Conservation (phyloP, 495 filamentous ascomycete genomes). For the Chlorociboria aeruginascens region DNA sequence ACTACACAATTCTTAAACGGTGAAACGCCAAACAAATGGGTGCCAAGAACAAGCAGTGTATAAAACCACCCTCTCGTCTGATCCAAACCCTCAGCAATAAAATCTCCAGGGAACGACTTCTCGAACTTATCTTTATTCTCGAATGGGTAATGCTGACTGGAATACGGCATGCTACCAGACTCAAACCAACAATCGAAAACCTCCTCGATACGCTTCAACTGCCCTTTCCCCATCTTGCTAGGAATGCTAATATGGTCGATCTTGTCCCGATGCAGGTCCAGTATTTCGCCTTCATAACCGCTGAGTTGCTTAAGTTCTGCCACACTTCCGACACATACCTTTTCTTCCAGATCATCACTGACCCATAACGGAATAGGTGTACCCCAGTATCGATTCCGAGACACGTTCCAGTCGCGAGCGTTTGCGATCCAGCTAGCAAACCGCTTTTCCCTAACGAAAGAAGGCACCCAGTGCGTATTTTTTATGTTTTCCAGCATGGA, state of each 20-base stretch:
- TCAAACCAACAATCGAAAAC: constrained; percentile 94
- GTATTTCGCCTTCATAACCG: constrained; percentile 72
- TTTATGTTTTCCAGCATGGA: constrained; percentile 85
- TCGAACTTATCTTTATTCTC: constrained; percentile 80
- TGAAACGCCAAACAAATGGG: constrained; percentile 75
- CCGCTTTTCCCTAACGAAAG: constrained; percentile 81
- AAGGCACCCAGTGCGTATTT: constrained; percentile 87
- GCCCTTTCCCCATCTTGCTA: constrained; percentile 78
- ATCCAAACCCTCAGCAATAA: constrained; percentile 93
- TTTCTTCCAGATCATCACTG: constrained; percentile 75
- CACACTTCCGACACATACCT: constrained; percentile 78
- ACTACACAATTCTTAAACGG: constrained; percentile 97
- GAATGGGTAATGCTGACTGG: constrained; percentile 87
- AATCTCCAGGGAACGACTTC: constrained; percentile 81
- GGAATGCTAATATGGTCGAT: constrained; percentile 96
- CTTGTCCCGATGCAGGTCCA: constrained; percentile 89
- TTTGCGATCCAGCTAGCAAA: constrained; percentile 79
- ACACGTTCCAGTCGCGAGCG: constrained; percentile 96
- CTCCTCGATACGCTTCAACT: constrained; percentile 69
- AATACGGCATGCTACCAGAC: constrained; percentile 94
- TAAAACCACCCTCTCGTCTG: constrained; percentile 98
- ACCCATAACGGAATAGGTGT: constrained; percentile 91
- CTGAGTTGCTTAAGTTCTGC: constrained; percentile 78
- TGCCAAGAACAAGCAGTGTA: constrained; percentile 80
- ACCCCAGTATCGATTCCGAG: constrained; percentile 93